Evolutionary conservation across 163 green algal species (phyloP).

Genomic region (Chlorella variabilis): DNA sequence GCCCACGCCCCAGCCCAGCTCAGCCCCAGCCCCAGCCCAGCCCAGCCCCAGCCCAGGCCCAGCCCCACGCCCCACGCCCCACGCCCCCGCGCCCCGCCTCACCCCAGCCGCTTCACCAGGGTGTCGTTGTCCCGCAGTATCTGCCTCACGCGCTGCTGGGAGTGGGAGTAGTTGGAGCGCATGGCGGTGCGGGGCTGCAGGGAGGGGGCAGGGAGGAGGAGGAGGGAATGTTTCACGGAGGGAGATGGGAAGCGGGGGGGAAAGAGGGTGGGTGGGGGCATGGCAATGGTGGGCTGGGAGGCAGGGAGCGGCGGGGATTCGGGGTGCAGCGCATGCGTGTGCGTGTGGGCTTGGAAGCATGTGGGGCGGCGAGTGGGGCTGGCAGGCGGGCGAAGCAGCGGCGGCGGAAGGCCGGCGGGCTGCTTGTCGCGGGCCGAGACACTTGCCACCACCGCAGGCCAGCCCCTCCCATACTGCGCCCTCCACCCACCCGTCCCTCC

Average conservation of each 20-base stretch:
- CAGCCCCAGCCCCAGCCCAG: too few species aligned
- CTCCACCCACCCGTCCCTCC: neutral
- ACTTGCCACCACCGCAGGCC: too few species aligned
- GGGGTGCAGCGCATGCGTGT: too few species aligned
- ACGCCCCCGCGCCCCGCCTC: neutral
- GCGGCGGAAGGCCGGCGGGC: too few species aligned
- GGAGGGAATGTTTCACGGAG: too few species aligned
- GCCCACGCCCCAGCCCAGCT: too few species aligned
- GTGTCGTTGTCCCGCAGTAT: conserved; percentile 25
- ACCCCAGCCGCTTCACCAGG: conserved; percentile 32
- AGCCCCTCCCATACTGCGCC: neutral
- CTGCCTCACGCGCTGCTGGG: conserved; percentile 16
- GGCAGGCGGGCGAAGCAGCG: neutral
- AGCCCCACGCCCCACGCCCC: too few species aligned
- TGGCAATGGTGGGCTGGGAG: too few species aligned
- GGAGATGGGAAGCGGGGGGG: too few species aligned
- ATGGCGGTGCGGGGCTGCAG: neutral
- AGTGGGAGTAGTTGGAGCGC: conserved; percentile 20
- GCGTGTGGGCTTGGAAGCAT: too few species aligned
- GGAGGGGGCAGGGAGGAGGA: neutral
- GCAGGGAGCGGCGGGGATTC: too few species aligned
- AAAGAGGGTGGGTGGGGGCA: too few species aligned
- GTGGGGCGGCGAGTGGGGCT: neutral
- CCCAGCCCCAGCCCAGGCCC: neutral
- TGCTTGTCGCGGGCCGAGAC: neutral